phyloP scores from a whole-genome alignment of 176 grass and related monocot genomes.

The Raddia guianensis region DNA sequence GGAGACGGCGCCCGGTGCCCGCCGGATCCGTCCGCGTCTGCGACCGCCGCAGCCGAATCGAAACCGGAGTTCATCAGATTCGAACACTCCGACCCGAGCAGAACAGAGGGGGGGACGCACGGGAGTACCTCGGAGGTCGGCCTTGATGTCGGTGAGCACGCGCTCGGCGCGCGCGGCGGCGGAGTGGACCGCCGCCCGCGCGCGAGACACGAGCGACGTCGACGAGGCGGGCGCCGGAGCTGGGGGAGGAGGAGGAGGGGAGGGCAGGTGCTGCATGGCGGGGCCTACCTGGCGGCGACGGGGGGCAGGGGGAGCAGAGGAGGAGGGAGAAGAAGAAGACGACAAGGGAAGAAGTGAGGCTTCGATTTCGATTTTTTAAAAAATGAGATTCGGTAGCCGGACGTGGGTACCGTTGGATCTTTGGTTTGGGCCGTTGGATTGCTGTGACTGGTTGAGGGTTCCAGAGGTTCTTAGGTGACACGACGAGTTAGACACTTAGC shows the following conservation, averaged over 20 bases:
- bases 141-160: constrained; percentile 92
- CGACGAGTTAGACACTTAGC: too few species aligned
- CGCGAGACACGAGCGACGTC: constrained; percentile 84
- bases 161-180: constrained; percentile 80
- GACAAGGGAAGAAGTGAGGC: not conserved
- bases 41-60: constrained; percentile 25
- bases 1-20: constrained; percentile 49
- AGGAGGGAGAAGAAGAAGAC: not conserved
- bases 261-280: constrained; percentile 49
- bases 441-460: not conserved
- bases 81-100: not conserved
- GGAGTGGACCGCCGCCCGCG: constrained; percentile 80
- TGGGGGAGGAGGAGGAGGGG: constrained; percentile 30
- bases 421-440: constrained; percentile 22
- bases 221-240: constrained; percentile 31
- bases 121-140: constrained; percentile 72
- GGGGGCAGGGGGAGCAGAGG: not conserved
- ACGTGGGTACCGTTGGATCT: not conserved
- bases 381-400: constrained; percentile 26
- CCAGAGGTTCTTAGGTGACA: too few species aligned
- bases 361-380: constrained; percentile 46
- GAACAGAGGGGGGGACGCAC: not conserved
- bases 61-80: constrained; percentile 42
- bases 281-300: constrained; percentile 46
- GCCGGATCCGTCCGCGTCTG: constrained; percentile 61